Evolutionary conservation across 2,329 filamentous ascomycete genomes (phyloP), one percentile per base, ranked within the genome.

Genomic region (Arthrinium phaeospermum): DNA sequence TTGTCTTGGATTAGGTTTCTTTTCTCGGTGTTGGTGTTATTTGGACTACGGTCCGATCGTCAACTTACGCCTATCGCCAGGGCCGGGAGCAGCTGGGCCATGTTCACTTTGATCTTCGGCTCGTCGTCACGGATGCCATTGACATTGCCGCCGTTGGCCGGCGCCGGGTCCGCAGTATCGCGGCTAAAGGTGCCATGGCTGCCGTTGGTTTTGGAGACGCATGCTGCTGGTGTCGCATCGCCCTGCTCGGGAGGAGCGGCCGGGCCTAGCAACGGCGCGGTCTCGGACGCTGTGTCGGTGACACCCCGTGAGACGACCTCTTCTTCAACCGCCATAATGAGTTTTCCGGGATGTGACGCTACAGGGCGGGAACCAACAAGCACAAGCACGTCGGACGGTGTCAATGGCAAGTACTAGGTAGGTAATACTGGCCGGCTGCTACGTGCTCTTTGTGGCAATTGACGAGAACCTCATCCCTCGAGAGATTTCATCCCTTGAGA

Each of bases 51-150:
- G 12, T 16, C 6, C 34, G 12, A 5, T 22, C 7, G 34, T 34
- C 8, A 24, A 72, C 75, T 73, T 74, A 79, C 77, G 72, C 76
- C 75, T 51, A 77, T 76, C 10, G 78, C 77, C 22, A 80, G 73
- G 16, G 78, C 78, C 70, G 78, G 78, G 3, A 80, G 64, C 24
- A 80, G 72, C 12, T 74, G 74, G 24, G 75, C 76, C 78, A 77
- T 75, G 34, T 78, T 78, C 37, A 76, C 74, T 64, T 75, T 73
- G 46, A 75, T 70, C 70, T 79, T 79, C 30, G 74, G 73, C 6
- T 74, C 78, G 45, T 79, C 72, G 44, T 76, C 78, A 44, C 76
- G 75, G 57, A 22, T 34, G 74, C 78, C 77, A 47, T 80, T 80
- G 34, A 13, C n/a, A 51, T 49, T 4, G 68, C 77, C 78, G 73